Conservation (phyloP, 495 filamentous ascomycete species). For the Halenospora varia region DNA sequence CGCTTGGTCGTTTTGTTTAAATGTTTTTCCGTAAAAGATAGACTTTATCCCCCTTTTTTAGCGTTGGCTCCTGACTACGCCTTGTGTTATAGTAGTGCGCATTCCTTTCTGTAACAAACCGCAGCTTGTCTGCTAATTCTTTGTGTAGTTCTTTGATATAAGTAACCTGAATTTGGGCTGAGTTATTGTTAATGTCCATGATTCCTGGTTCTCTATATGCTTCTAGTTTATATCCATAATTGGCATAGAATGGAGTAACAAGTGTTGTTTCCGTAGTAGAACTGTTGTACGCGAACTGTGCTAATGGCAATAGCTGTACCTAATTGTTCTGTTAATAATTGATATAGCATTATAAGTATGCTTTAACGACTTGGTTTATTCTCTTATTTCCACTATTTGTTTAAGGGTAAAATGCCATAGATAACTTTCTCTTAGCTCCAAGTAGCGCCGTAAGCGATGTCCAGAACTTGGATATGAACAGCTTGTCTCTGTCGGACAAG, state of each 20-base stretch:
- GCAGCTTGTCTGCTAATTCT: background rate
- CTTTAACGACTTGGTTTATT: conserved; percentile 21
- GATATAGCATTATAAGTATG: conserved; percentile 18
- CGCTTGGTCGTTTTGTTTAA: conserved; percentile 28
- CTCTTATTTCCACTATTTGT: conserved; percentile 13
- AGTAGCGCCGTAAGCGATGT: background rate
- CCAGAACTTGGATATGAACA: conserved; percentile 12
- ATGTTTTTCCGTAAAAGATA: conserved; percentile 30
- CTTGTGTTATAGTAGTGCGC: background rate
- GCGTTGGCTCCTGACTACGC: conserved; percentile 1
- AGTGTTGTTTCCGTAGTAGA: background rate
- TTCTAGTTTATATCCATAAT: no score
- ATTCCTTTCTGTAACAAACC: background rate
- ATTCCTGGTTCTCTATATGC: no score
- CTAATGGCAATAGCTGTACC: conserved; percentile 13
- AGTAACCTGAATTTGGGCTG: background rate
- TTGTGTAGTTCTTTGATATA: background rate
- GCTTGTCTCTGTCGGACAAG: conserved; percentile 10
- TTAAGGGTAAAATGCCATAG: conserved; percentile 3
- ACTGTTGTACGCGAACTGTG: background rate
- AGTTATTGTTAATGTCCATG: no score
- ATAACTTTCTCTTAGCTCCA: conserved; percentile 5
- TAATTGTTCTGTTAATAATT: conserved; percentile 25
- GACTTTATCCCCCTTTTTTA: conserved; percentile 30
- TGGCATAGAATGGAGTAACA: no score